Base-by-base conservation (phyloP, 768 basidiomycete genomes). In the Rhizopogon rudus region DNA sequence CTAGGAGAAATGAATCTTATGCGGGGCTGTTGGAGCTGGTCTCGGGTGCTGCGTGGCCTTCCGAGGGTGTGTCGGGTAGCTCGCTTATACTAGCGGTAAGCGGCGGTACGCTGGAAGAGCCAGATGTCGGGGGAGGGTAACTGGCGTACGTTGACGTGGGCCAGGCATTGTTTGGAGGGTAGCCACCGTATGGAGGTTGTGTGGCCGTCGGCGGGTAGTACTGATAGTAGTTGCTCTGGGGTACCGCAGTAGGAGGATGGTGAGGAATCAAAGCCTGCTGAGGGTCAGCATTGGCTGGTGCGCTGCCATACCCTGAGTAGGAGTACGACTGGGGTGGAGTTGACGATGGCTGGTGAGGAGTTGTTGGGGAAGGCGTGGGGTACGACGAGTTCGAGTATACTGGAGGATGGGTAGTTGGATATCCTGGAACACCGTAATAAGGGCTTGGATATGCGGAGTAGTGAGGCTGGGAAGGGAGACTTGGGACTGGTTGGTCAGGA, bases 391-490 rank as follows among this genome's bases (percentile, higher is more conserved):
- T 20, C 22, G 57, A 14, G 41, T 54, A 17, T n/a, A 56, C 31
- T 48, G 31, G 31, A 14, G 53, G 31, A 13, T 44, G 54, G 42
- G 51, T 28, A 17, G 37, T 2, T 8, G 51, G 63, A 42, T 57
- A 71, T 60, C 64, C 66, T 25, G 70, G 53, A 54, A 65, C 60
- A 35, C 57, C 58, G 46, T 75, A 76, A 51, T 71, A 74, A 2
- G 68, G 60, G n/a, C 66, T 52, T 8, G 69, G 60, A 35, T 73
- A 75, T 8, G 72, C 66, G 13, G 67, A 44, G 42, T 72, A 73
- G 20, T 71, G 67, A 3, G 68, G 52, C 14, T 62, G 67, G 9
- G 69, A 58, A 7, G 67, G 58, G 14, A 67, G 52, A 20, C 44
- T 61, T 1, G 70, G 57, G 12, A 63, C 57, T 14, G 69, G 56